These are phyloP conservation scores for Starmera amethionina DNA, from an alignment of 805 yeast species.

Conservation along the genomic window DNA sequence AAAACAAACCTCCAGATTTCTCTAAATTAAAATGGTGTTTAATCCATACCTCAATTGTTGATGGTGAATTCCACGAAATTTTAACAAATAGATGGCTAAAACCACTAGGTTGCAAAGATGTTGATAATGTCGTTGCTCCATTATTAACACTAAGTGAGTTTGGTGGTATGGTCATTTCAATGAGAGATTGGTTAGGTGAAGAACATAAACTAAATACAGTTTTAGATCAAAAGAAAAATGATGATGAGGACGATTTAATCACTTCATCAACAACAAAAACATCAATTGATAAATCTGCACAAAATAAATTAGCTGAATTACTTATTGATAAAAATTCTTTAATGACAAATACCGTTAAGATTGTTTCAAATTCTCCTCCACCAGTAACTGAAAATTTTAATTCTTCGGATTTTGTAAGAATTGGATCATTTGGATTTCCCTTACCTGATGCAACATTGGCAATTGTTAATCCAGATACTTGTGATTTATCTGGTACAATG, in stretches of 20 bases:
- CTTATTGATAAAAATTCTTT: constrained; percentile 65
- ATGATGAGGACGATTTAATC: constrained; percentile 28
- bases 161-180: constrained; percentile 90
- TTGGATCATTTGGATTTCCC: constrained; percentile 92
- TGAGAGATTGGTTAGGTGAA: constrained; percentile 83
- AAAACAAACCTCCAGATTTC: constrained; percentile 65
- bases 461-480: constrained; percentile 88
- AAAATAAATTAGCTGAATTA: constrained; percentile 41
- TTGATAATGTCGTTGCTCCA: constrained; percentile 77
- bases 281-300: constrained; percentile 13
- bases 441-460: constrained; percentile 91
- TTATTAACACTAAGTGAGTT: constrained; percentile 82
- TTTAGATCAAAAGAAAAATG: constrained; percentile 24
- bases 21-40: constrained; percentile 82
- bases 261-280: constrained; percentile 19
- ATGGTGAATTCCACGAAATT: constrained; percentile 86
- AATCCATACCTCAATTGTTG: constrained; percentile 81
- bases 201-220: constrained; percentile 51
- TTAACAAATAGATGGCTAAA: constrained; percentile 82
- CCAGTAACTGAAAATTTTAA: constrained; percentile 32
- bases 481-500: constrained; percentile 58
- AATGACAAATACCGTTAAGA: constrained; percentile 60
- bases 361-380: constrained; percentile 50
- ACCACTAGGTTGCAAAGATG: constrained; percentile 77
- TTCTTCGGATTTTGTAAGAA: constrained; percentile 44